A percentile compares a stretch with the other conserved stretches of the same genome.
These are phyloP conservation scores for Sphagnum tenellum DNA, from an alignment of 225 moss, liverwort and hornwort species.

Conservation along the genomic window DNA sequence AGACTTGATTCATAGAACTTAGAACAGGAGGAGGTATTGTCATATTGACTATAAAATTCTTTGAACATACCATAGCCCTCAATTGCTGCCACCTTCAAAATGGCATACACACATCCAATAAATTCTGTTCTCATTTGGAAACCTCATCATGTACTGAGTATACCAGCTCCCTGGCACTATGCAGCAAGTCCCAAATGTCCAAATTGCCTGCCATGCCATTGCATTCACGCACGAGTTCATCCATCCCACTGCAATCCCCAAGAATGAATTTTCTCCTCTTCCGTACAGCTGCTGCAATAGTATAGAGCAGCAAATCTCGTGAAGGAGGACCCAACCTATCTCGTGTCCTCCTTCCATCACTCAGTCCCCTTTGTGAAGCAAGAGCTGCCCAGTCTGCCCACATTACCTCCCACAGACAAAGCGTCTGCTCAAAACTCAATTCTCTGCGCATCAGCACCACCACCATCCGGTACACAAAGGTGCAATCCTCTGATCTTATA, in stretches of 20 bases:
- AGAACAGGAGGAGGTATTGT: no score
- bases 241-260: constrained; percentile 70
- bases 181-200: constrained; percentile 87
- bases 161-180: constrained; percentile 63
- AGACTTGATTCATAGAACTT: no score
- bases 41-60: no score
- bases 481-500: constrained; percentile 80
- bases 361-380: constrained; percentile 12
- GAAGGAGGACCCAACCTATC: constrained; percentile 68
- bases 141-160: constrained; percentile 28
- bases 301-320: constrained; percentile 67
- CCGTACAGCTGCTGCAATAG: constrained; percentile 75
- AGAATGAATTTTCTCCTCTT: constrained; percentile 69
- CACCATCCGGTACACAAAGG: constrained; percentile 91
- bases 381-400: constrained; percentile 98
- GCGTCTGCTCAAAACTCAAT: constrained; percentile 88
- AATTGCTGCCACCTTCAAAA: no score
- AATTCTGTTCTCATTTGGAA: constrained; percentile 10
- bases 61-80: no score
- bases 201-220: constrained; percentile 89
- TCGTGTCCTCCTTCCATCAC: constrained; percentile 15
- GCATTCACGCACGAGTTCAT: constrained; percentile 85
- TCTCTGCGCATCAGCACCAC: constrained; percentile 92
- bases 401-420: constrained; percentile 94
- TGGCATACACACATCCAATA: no score